Evolutionary conservation across 2,329 filamentous ascomycete species (phyloP).

Genomic region (Penicillium frequentans): DNA sequence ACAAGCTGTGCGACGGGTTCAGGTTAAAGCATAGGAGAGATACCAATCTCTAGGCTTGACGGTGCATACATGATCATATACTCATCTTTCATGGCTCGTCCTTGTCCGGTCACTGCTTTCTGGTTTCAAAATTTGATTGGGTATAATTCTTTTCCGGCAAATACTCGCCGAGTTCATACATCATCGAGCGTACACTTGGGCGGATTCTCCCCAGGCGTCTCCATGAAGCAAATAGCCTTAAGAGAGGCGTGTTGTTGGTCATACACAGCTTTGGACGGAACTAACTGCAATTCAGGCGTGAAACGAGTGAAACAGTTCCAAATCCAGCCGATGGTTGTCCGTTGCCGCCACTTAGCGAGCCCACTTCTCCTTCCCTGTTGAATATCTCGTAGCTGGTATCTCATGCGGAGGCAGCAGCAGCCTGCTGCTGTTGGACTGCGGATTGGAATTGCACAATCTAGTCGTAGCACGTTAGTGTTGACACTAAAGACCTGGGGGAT

Average conservation of each 20-base stretch:
- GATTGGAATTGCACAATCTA: slow-evolving; percentile 44
- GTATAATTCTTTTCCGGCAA: slow-evolving; percentile 15
- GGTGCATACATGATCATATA: no score
- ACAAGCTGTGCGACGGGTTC: slow-evolving; percentile 4
- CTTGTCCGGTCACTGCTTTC: background rate
- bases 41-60: no score
- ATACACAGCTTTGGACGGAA: background rate
- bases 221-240: background rate
- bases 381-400: background rate
- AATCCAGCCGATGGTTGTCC: background rate
- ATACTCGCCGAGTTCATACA: background rate
- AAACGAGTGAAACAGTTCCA: background rate
- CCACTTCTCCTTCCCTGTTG: background rate
- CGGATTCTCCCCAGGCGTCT: background rate
- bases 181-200: background rate
- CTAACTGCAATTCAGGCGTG: background rate
- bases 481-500: background rate
- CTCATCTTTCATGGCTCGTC: no score
- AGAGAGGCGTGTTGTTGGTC: background rate
- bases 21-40: background rate
- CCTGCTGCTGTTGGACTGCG: slow-evolving; percentile 37
- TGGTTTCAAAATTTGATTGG: slow-evolving; percentile 10
- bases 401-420: slow-evolving; percentile 36
- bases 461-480: slow-evolving; percentile 15
- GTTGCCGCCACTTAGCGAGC: background rate